Conservation (phyloP, 2,329 filamentous ascomycete species). For the Cladophialophora carrionii region DNA sequence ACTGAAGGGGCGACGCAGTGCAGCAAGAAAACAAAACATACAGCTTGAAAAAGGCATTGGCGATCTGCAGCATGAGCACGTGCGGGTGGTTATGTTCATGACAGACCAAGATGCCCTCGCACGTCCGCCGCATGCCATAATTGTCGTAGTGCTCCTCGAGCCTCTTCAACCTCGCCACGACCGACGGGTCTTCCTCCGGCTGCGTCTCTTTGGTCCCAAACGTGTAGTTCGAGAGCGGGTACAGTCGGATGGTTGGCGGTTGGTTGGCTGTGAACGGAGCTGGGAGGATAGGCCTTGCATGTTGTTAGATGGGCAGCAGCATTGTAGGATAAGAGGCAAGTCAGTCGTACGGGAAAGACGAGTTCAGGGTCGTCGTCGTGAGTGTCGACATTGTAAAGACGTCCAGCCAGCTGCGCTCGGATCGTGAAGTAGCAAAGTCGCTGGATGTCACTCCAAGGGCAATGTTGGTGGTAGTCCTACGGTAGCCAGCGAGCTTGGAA, state of each 20-base stretch:
- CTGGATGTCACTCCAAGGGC: background rate
- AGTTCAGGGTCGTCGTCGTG: conserved; percentile 73
- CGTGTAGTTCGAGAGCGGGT: conserved; percentile 96
- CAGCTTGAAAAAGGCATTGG: conserved; percentile 98
- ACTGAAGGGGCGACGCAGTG: background rate
- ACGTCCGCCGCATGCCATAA: conserved; percentile 95
- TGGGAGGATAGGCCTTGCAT: conserved; percentile 69
- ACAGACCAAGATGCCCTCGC: conserved; percentile 94
- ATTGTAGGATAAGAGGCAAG: background rate
- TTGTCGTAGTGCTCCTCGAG: conserved; percentile 92
- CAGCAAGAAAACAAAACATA: conserved; percentile 44
- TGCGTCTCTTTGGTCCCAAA: conserved; percentile 98
- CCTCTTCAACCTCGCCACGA: conserved; percentile 86
- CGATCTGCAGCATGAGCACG: conserved; percentile 98
- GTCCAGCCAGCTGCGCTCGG: background rate
- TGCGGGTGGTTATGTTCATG: conserved; percentile 99
- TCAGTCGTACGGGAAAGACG: conserved; percentile 49
- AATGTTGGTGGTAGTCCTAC: background rate
- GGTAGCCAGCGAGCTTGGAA: background rate
- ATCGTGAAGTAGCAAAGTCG: background rate
- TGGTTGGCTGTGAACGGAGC: conserved; percentile 87
- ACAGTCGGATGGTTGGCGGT: conserved; percentile 84
- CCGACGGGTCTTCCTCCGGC: conserved; percentile 95
- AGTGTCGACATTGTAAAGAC: conserved; percentile 75
- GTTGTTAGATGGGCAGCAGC: conserved; percentile 15